phyloP scores from a whole-genome alignment of 1,284 basidiomycete species.

The Rhodotorula sp. region DNA sequence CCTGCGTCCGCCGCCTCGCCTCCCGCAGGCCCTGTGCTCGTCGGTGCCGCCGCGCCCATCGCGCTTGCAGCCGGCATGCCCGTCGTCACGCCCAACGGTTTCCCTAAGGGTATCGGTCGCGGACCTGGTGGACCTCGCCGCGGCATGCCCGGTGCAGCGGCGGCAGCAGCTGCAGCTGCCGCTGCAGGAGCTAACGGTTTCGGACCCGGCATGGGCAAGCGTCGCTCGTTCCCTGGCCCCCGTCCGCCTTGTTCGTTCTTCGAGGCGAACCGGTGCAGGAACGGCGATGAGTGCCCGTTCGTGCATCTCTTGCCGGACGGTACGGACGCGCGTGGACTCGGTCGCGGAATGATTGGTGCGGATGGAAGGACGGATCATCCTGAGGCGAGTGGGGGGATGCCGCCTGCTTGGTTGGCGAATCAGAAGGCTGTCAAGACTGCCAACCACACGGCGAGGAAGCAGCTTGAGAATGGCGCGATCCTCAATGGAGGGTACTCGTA shows the following conservation, averaged over 20 bases:
- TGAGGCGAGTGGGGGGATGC: conserved; percentile 36
- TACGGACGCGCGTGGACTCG: conserved; percentile 34
- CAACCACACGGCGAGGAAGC: conserved; percentile 1
- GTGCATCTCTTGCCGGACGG: conserved; percentile 39
- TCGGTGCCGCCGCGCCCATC: background rate
- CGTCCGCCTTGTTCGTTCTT: conserved; percentile 43
- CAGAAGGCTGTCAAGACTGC: conserved; percentile 6
- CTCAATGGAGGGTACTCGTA: conserved; percentile 23
- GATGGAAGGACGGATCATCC: conserved; percentile 36
- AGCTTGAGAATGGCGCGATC: conserved; percentile 15
- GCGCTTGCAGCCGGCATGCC: background rate
- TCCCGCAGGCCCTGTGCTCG: background rate
- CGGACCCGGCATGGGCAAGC: background rate
- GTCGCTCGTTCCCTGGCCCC: conserved; percentile 15
- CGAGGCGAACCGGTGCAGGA: conserved; percentile 40
- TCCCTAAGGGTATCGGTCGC: background rate
- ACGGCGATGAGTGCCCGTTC: conserved; percentile 41
- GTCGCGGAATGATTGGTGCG: conserved; percentile 29
- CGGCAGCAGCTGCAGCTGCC: background rate
- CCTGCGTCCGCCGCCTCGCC: conserved; percentile 2
- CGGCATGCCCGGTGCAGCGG: conserved; percentile 3
- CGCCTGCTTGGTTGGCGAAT: conserved; percentile 29
- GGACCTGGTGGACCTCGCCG: conserved; percentile 6
- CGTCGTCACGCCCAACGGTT: background rate
- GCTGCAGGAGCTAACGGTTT: background rate